Evolutionary conservation across 345 rosid species (phyloP).

Genomic region (Cardiospermum halicacabum): DNA sequence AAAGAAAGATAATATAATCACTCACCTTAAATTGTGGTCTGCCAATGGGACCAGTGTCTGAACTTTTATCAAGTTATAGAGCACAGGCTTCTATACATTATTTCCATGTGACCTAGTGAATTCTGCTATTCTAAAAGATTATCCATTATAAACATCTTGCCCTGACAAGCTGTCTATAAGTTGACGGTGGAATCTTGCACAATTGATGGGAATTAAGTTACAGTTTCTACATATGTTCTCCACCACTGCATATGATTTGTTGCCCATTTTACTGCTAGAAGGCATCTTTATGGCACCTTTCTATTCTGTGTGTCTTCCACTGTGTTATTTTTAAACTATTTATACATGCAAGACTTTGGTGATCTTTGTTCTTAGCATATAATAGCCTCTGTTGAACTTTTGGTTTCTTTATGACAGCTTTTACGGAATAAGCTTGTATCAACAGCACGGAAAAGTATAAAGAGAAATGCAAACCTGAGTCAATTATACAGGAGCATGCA

Average conservation of each 20-base stretch:
- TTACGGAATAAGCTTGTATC: conserved; percentile 55
- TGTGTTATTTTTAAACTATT: neutral
- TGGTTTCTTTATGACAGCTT: conserved; percentile 37
- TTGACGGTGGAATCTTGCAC: neutral
- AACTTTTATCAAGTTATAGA: neutral
- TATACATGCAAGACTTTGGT: conserved; percentile 7
- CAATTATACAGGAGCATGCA: conserved; percentile 60
- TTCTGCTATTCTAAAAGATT: neutral
- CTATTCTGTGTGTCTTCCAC: neutral
- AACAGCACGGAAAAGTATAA: conserved; percentile 53
- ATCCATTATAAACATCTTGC: neutral
- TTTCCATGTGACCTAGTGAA: neutral
- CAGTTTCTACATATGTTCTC: neutral
- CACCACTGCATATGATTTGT: neutral
- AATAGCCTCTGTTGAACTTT: conserved; percentile 1
- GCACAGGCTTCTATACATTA: conserved; percentile 1
- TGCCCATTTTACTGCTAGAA: neutral
- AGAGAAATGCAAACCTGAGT: conserved; percentile 48
- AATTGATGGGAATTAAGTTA: too few species aligned
- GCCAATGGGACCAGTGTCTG: neutral
- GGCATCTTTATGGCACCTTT: neutral
- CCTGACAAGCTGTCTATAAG: neutral
- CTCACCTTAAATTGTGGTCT: neutral
- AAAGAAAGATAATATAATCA: neutral
- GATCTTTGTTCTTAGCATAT: conserved; percentile 11